These are phyloP conservation scores for Arthrocladium fulminans DNA, from an alignment of 2,329 filamentous ascomycete species.

Conservation along the genomic window DNA sequence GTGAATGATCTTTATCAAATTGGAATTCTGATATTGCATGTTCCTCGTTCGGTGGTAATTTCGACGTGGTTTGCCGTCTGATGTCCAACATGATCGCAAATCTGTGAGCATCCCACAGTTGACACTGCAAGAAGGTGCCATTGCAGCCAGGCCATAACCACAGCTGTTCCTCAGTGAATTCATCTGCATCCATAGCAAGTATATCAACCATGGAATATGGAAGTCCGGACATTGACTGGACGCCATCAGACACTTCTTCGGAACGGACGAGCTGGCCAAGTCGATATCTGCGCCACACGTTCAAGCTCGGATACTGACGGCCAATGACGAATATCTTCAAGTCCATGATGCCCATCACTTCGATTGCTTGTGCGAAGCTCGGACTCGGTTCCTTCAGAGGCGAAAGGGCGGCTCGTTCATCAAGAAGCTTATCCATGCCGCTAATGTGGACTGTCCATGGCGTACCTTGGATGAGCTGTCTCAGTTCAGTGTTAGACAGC, in stretches of 20 bases:
- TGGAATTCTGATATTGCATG: too few species aligned
- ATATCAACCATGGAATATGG: slow-evolving; percentile 26
- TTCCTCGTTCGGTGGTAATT: too few species aligned
- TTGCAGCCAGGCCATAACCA: background rate
- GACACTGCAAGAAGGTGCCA: background rate
- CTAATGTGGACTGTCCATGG: slow-evolving; percentile 28
- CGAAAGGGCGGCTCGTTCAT: slow-evolving; percentile 15
- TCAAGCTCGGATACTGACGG: slow-evolving; percentile 21
- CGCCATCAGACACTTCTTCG: slow-evolving; percentile 2
- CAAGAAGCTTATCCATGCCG: slow-evolving; percentile 27
- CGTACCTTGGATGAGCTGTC: slow-evolving; percentile 25
- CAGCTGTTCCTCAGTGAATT: slow-evolving; percentile 20
- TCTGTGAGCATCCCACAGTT: slow-evolving; percentile 2
- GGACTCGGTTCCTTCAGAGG: background rate
- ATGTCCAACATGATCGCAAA: background rate
- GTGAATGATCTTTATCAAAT: too few species aligned
- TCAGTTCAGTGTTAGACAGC: too few species aligned
- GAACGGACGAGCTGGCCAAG: slow-evolving; percentile 10
- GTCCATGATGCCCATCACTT: slow-evolving; percentile 29
- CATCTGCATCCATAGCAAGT: slow-evolving; percentile 22
- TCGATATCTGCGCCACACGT: slow-evolving; percentile 26
- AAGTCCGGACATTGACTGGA: slow-evolving; percentile 26
- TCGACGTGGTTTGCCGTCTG: background rate
- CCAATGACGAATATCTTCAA: slow-evolving; percentile 24
- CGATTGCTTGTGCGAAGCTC: slow-evolving; percentile 24